These are phyloP conservation scores for Blastobotrys aristatus DNA, from an alignment of 1,139 yeast species.

Conservation along the genomic window DNA sequence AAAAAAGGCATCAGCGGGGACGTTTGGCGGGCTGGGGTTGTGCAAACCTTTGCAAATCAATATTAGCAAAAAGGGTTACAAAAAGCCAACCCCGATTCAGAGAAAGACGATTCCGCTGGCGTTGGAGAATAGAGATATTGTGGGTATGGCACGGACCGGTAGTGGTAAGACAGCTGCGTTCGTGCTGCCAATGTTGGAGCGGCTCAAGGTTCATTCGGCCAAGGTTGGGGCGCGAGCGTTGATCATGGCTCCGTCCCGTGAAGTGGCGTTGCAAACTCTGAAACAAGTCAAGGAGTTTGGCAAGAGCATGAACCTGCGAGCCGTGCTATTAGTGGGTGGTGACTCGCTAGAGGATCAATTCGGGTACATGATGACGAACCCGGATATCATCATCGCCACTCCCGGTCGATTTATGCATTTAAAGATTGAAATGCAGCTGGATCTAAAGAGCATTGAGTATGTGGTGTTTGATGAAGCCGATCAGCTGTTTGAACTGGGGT, in stretches of 20 bases:
- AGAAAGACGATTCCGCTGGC: slow-evolving; percentile 90
- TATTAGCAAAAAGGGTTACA: slow-evolving; percentile 79
- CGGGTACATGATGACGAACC: slow-evolving; percentile 85
- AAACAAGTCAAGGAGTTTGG: slow-evolving; percentile 87
- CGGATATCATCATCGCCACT: slow-evolving; percentile 93
- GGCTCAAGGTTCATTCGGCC: slow-evolving; percentile 74
- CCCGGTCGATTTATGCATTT: slow-evolving; percentile 97
- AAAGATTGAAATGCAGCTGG: slow-evolving; percentile 90
- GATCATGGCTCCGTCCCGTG: slow-evolving; percentile 88
- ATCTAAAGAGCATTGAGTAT: slow-evolving; percentile 75
- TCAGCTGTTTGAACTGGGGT: slow-evolving; percentile 94
- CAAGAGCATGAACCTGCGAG: slow-evolving; percentile 75
- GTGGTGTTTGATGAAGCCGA: slow-evolving; percentile 98
- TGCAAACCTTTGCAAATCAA: slow-evolving; percentile 66
- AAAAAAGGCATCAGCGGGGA: slow-evolving; percentile 54
- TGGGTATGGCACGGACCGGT: slow-evolving; percentile 99
- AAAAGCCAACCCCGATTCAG: slow-evolving; percentile 97
- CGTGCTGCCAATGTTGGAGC: slow-evolving; percentile 86
- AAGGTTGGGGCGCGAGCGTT: slow-evolving; percentile 87
- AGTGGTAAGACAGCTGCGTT: slow-evolving; percentile 99
- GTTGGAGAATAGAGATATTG: slow-evolving; percentile 85
- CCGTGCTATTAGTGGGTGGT: slow-evolving; percentile 88
- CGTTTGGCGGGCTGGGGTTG: slow-evolving; percentile 87
- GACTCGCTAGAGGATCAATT: slow-evolving; percentile 96
- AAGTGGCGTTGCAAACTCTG: slow-evolving; percentile 86